Base-by-base conservation (phyloP, 768 basidiomycete genomes). In the Suillus tomentosus region DNA sequence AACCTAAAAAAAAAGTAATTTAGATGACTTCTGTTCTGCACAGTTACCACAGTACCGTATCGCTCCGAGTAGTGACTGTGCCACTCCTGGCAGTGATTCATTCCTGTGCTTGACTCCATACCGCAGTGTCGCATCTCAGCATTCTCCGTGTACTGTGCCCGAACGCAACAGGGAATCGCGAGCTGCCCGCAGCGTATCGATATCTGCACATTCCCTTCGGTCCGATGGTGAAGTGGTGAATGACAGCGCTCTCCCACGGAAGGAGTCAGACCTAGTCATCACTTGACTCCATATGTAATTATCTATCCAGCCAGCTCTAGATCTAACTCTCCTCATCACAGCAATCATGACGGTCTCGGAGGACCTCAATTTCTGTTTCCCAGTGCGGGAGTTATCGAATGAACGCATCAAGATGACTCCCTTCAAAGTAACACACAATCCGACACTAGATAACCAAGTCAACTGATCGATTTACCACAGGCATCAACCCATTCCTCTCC, bases 311-410 rank as follows among this genome's bases (percentile, higher is more conserved):
- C 10, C 34, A 34, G 31, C 27, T 19, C 45, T 77, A 36, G 45
- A 54, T 17, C 5, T 10, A 36, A 36, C 11, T 10, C 24, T 58
- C 39, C 31, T 42, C 40, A 24, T 42, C 10, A 19, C 24, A 58
- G 3, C 10, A 57, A 42, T 17, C 40, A 58, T 58, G 57, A 13
- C 40, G 3, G 5, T 14, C 24, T n/a, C 40, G 11, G 19, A 17
- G 17, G 76, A 84, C 62, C 48, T 77, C 50, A 84, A 86, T 63
- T 86, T 86, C 67, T 83, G 80, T 64, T 83, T 81, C 67, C 77
- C 81, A 1, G 70, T 84, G 5, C 81, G 78, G 1, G 68, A 76
- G 34, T 71, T 87, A 13, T 78, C 84, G 63, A 84, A 74, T 65
- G 79, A 80, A 15, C 76, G 80, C 19, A 69, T 86, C 17, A 78